Conservation (phyloP, 2,329 filamentous ascomycete genomes). For the Verticillium tricorpus region DNA sequence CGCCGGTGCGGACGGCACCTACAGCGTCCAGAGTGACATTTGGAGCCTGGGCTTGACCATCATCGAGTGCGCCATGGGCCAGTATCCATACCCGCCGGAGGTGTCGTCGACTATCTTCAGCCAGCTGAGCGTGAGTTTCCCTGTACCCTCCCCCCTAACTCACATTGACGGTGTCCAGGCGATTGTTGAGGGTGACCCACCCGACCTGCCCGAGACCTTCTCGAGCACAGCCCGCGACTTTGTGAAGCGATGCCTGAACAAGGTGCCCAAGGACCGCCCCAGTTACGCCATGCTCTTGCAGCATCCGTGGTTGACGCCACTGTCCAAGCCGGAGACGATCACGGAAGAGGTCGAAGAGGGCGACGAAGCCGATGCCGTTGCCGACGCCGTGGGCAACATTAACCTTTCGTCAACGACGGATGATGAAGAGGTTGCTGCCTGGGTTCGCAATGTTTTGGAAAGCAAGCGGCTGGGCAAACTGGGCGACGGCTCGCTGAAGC, state of each 20-base stretch:
- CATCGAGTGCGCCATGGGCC: conserved; percentile 91
- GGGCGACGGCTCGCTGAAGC: conserved; percentile 52
- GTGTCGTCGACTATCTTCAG: conserved; percentile 98
- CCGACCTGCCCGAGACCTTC: conserved; percentile 75
- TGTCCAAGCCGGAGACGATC: conserved; percentile 74
- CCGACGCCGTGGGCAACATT: conserved; percentile 39
- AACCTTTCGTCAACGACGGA: conserved; percentile 39
- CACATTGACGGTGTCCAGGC: conserved; percentile 53
- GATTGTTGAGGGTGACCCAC: conserved; percentile 96
- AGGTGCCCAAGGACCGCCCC: conserved; percentile 87
- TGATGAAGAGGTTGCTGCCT: conserved; percentile 79
- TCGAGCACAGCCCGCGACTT: conserved; percentile 80
- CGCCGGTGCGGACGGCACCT: conserved; percentile 74
- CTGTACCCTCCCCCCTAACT: not conserved
- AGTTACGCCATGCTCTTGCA: conserved; percentile 86
- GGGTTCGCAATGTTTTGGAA: conserved; percentile 72
- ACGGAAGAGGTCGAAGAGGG: conserved; percentile 58
- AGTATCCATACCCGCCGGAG: conserved; percentile 94
- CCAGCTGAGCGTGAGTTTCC: conserved; percentile 80
- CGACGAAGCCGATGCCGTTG: conserved; percentile 39
- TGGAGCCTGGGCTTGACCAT: conserved; percentile 94
- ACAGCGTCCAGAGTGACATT: conserved; percentile 96
- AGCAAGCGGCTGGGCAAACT: conserved; percentile 54
- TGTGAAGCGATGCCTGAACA: conserved; percentile 85
- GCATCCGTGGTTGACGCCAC: conserved; percentile 78